A percentile compares a stretch with the other conserved stretches of the same genome.
These are phyloP conservation scores for Albifimbria verrucaria DNA, from an alignment of 2,329 filamentous ascomycete species.

Conservation along the genomic window DNA sequence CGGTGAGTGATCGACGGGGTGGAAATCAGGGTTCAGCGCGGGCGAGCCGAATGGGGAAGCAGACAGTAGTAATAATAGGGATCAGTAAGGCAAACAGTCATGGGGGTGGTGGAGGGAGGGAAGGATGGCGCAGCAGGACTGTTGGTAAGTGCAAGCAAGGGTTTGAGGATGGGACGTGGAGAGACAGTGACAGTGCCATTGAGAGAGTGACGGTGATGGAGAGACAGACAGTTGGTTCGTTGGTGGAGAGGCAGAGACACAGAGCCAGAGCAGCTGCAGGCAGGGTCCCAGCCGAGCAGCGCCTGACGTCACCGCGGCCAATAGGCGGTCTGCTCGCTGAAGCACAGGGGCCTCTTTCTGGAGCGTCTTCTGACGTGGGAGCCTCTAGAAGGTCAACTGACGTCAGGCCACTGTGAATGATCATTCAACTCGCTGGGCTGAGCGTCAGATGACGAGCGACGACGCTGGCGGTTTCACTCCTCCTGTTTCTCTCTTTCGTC, in stretches of 20 bases:
- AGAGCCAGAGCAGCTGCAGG: not conserved
- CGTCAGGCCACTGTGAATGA: not conserved
- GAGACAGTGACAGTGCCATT: too few species aligned
- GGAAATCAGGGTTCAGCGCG: too few species aligned
- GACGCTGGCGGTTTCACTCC: too few species aligned
- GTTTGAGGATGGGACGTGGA: not conserved
- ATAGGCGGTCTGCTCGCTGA: constrained; percentile 4
- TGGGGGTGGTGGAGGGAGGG: too few species aligned
- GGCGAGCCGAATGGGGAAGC: too few species aligned
- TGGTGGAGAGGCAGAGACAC: not conserved
- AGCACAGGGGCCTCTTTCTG: not conserved
- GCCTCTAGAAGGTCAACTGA: not conserved
- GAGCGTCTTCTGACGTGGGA: not conserved
- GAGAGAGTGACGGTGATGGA: too few species aligned
- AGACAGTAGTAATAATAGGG: too few species aligned
- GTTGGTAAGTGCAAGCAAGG: not conserved
- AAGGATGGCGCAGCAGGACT: not conserved
- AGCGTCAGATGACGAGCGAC: not conserved
- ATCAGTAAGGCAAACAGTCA: too few species aligned
- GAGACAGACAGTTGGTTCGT: not conserved
- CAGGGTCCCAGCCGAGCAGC: not conserved
- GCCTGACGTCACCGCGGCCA: constrained; percentile 14
- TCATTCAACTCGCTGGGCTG: not conserved
- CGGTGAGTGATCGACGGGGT: too few species aligned
- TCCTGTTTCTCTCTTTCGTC: too few species aligned